Evolutionary conservation across 2,329 filamentous ascomycete genomes (phyloP), one percentile per base, ranked within the genome.

Genomic region (Samsoniella hepiali): DNA sequence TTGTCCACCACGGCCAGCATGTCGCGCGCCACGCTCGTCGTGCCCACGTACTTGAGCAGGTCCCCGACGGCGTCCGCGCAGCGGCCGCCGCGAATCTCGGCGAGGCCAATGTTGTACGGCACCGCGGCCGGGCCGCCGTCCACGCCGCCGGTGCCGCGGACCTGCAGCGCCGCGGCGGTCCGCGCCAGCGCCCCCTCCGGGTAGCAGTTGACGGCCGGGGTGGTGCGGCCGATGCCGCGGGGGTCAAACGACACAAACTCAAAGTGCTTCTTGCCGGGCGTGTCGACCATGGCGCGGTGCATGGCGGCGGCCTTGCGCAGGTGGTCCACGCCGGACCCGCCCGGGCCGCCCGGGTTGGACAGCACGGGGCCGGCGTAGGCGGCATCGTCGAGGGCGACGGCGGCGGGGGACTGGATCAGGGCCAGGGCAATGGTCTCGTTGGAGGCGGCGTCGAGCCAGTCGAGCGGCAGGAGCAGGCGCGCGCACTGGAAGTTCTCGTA

Each of bases 161-260:
- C 17, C 67, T 79, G 67, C 54, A 77, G 65, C 57, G 67, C 13
- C 59, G 72, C 60, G 63, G 70, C 68, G 7, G 69, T 68, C 2
- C 76, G 72, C 2, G 72, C 72, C 7, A 75, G 67, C 8, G 67
- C 38, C 40, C 73, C 68, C 1, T 58, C 63, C 17, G 69, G 68
- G 65, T 73, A 81, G 70, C 79, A 81, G 58, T 79, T 72, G 1
- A 74, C 72, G 11, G 55, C 60, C 0, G 79, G 79, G 7, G 72
- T 73, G 3, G 74, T 77, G 62, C 71, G 67, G 2, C 70, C 73
- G 5, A 81, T 65, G 29, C 79, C 80, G 5, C 79, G 74, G 0
- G 79, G 79, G 65, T 82, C 79, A 65, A 79, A 81, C 7, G 74
- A 74, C 5, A 81, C 65, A 17, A 80, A 72, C 61, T 79, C 77